Evolutionary conservation across 1,284 basidiomycete species (phyloP), one percentile per base, ranked within the genome.

Genomic region (Pascua sp.): DNA sequence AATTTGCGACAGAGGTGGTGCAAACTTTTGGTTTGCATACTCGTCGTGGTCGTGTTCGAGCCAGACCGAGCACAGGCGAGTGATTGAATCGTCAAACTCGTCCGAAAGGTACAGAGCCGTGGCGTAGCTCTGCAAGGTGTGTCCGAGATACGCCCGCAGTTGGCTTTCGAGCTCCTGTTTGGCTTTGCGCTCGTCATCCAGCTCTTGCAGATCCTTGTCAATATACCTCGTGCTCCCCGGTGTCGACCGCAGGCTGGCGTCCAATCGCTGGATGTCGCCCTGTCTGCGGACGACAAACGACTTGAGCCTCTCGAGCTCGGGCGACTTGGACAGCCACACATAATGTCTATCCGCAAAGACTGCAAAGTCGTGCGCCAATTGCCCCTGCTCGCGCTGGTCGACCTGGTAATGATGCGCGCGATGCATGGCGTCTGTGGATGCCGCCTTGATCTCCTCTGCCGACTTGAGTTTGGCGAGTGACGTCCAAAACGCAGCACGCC

Each of bases 1-100:
- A n/a, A 96, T 84, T 1, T 80, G 78, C 32, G 10, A 11, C 4
- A 72, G 57, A 2, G 49, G 32, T 0, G 16, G 40, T 1, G 78
- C 69, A 11, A 95, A 77, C 0, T 82, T 81, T 4, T 64, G 56
- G 11, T 76, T 78, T 36, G 92, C 78, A 8, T 77, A 78, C 1
- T 79, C 71, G 53, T 87, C 84, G 12, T 88, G 70, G 39, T 79
- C 77, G 13, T 78, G 67, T 39, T 71, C 69, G 60, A 98, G 87
- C 95, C 95, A 98, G 2, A 98, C 80, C 1, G 93, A 94, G 64
- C 86, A 87, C 42, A 98, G 81, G 7, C 91, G 85, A 49, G 92
- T 88, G 7, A 89, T 80, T 0, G 85, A 85, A 60, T 88, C 86
- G 69, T 97, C 89, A 62, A 86, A 86, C 1, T 78, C 77, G 67